Evolutionary conservation across 73 alveolate species (phyloP).

Genomic region (Paramecium pentaurelia): DNA sequence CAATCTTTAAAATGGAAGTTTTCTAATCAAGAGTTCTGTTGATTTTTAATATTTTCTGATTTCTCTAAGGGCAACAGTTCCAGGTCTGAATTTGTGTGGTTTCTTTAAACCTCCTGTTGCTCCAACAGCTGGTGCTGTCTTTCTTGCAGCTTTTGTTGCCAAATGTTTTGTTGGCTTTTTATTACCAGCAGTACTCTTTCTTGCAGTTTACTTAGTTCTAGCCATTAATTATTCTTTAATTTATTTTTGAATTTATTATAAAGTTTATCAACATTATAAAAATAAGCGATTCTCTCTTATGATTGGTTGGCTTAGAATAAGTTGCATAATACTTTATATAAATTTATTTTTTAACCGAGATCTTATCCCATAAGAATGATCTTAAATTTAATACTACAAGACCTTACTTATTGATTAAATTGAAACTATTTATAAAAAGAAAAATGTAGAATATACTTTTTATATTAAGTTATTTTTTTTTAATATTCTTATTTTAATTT

Average conservation of each 20-base stretch:
- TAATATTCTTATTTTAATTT: too few species aligned
- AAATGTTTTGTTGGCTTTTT: constrained; percentile 78
- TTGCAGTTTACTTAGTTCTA: constrained; percentile 70
- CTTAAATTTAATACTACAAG: too few species aligned
- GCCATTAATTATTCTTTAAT: constrained; percentile 63
- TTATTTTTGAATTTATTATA: not conserved
- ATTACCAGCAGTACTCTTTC: constrained; percentile 72
- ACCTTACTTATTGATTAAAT: too few species aligned
- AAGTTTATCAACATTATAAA: not conserved
- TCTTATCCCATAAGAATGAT: too few species aligned
- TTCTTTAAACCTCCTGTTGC: constrained; percentile 69
- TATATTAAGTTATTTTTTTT: too few species aligned
- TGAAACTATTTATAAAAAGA: too few species aligned
- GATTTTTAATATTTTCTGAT: constrained; percentile 83
- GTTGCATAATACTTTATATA: not conserved
- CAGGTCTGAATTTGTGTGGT: constrained; percentile 92
- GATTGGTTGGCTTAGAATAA: not conserved
- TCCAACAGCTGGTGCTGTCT: constrained; percentile 75
- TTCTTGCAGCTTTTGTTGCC: constrained; percentile 86
- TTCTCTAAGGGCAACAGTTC: constrained; percentile 90
- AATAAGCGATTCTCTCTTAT: not conserved
- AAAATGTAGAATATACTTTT: too few species aligned
- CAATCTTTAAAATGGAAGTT: constrained; percentile 92
- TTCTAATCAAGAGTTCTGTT: constrained; percentile 84
- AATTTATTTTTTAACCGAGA: too few species aligned